These are phyloP conservation scores for Mucor sp. DNA, from an alignment of 371 early-diverging fungal species.

Conservation along the genomic window DNA sequence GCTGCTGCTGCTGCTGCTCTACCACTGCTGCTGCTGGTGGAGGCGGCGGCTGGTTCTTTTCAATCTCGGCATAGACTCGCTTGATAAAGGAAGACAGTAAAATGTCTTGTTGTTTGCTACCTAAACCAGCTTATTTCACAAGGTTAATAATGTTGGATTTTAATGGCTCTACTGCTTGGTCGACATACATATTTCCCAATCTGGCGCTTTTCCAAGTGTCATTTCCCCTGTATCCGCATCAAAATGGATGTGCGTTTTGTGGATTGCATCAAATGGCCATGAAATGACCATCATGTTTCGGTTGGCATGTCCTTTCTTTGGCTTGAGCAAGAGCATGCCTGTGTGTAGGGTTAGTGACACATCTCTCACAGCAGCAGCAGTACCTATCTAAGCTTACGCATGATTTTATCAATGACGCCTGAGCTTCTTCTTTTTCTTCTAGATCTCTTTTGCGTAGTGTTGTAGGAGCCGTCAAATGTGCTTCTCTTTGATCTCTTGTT, in stretches of 20 bases:
- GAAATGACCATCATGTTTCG: constrained; percentile 18
- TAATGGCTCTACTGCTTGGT: not conserved
- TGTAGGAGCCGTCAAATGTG: not conserved
- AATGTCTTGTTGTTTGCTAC: constrained; percentile 16
- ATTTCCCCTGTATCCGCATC: constrained; percentile 22
- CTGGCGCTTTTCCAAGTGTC: constrained; percentile 15
- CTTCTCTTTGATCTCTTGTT: constrained; percentile 2
- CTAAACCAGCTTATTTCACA: constrained; percentile 16
- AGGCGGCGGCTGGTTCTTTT: constrained; percentile 9
- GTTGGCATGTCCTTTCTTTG: not conserved
- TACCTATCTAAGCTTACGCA: constrained; percentile 1
- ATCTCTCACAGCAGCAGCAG: too few species aligned
- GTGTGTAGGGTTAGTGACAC: too few species aligned
- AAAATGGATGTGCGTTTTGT: constrained; percentile 29
- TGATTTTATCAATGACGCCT: constrained; percentile 6
- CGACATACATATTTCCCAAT: constrained; percentile 18
- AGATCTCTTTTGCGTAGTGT: not conserved
- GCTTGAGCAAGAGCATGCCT: not conserved
- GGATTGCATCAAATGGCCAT: constrained; percentile 29
- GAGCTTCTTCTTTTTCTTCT: constrained; percentile 10
- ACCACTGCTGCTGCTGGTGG: not conserved
- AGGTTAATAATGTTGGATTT: not conserved
- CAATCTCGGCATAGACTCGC: constrained; percentile 27
- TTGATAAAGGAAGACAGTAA: constrained; percentile 25
- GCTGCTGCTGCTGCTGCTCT: not conserved